Evolutionary conservation across 202 grass and related monocot genomes (phyloP), one percentile per base, ranked within the genome.

Genomic region (Sporobolus alterniflorus): DNA sequence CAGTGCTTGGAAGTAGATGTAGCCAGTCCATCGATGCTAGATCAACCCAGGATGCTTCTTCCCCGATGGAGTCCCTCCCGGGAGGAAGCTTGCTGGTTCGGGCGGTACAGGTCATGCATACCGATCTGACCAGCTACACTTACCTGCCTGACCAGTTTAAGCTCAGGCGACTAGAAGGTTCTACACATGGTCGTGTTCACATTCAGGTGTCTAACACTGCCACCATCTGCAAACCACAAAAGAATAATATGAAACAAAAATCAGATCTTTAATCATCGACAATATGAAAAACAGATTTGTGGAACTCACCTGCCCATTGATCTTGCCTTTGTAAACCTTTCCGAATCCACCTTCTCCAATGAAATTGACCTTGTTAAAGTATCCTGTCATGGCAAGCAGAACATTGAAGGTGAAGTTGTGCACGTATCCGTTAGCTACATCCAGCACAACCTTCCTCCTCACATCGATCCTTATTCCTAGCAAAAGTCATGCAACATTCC

Each of bases 261-360:
- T 26, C 29, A 32, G 78, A 69, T 51, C 57, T 67, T 87, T 40
- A 28, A 11, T 17, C 14, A 28, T 12, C 11, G 11, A 59, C 2
- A 59, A 10, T 13, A 13, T 59, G 1, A 60, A 67, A 47, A 62
- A 24, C 8, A 17, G 55, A 74, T 64, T 7, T 60, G 3, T 2
- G 3, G 49, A 33, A 80, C 76, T 91, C 64, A 85, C 96, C 87
- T 98, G 82, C 11, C 91, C 65, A 57, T 89, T 90, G 31, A 98
- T 86, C 73, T 85, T 92, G 79, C 96, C 96, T 74, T 91, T 98
- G 84, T 92, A 98, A 21, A 98, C 96, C 76, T 89, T 91, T 50
- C 96, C 96, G 43, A 98, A 98, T 6, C 96, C 96, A 39, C 96
- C 96, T 62, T 95, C 89, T 13, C 96, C 96, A 8, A 98, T 91